A percentile compares a stretch with the other conserved stretches of the same genome.
Evolutionary conservation across 1,284 basidiomycete species (phyloP).

Genomic region (Tilletiopsis washingtonensis): DNA sequence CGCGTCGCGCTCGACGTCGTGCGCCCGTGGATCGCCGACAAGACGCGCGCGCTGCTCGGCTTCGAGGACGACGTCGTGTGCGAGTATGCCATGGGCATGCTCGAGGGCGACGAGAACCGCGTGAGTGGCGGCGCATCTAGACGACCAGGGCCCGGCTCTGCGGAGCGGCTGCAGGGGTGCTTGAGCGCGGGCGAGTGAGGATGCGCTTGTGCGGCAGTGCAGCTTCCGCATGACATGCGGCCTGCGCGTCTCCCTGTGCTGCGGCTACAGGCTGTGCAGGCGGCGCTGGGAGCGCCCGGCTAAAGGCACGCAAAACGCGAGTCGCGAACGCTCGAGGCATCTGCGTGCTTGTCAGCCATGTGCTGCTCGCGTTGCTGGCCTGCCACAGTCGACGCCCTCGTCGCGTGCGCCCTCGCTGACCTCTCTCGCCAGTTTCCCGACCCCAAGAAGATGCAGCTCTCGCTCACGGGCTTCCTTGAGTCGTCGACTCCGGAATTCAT

Average conservation of each 20-base stretch:
- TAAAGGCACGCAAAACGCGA: too few species aligned
- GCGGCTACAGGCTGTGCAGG: too few species aligned
- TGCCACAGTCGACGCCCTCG: too few species aligned
- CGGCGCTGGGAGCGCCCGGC: too few species aligned
- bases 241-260: background rate
- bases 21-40: conserved; percentile 81
- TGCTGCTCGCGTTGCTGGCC: too few species aligned
- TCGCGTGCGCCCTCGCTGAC: too few species aligned
- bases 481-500: conserved; percentile 73
- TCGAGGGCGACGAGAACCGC: conserved; percentile 76
- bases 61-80: conserved; percentile 95
- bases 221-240: background rate
- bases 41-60: conserved; percentile 77
- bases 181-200: too few species aligned
- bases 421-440: conserved; percentile 59
- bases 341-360: too few species aligned
- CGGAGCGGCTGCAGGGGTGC: background rate
- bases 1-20: conserved; percentile 78
- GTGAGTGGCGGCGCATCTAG: too few species aligned
- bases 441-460: conserved; percentile 89
- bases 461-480: conserved; percentile 79
- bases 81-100: conserved; percentile 84
- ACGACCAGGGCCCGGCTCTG: too few species aligned
- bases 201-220: too few species aligned
- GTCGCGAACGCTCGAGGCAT: too few species aligned